These are phyloP conservation scores for Hevea brasiliensis DNA, from an alignment of 345 rosid species.

Conservation along the genomic window DNA sequence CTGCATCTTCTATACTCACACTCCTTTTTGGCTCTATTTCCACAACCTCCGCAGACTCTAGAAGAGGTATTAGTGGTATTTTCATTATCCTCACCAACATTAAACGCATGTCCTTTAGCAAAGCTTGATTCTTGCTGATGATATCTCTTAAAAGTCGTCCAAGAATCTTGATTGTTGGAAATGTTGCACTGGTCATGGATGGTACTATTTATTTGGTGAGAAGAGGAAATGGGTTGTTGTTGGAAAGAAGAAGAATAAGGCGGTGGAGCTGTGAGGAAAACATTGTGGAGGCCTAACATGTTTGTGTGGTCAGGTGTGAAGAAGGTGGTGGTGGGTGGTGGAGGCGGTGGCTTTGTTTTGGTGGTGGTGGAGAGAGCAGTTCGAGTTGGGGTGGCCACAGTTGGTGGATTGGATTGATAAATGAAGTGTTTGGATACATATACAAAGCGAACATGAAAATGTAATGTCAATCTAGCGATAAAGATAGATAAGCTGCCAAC, in stretches of 20 bases:
- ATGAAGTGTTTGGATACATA: too few relatives aligned
- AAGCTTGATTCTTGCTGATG: conserved; percentile 20
- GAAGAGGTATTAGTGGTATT: conserved; percentile 11
- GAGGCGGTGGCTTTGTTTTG: conserved; percentile 15
- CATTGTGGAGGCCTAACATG: conserved; percentile 73
- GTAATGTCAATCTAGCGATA: not conserved
- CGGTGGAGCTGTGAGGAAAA: conserved; percentile 51
- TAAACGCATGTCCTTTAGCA: conserved; percentile 23
- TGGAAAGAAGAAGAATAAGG: conserved; percentile 26
- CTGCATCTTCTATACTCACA: conserved; percentile 66
- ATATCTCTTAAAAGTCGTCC: conserved; percentile 3
- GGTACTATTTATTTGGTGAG: too few relatives aligned
- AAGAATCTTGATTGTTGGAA: conserved; percentile 14
- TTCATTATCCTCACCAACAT: conserved; percentile 18
- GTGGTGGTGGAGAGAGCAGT: conserved; percentile 7
- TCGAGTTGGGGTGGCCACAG: conserved; percentile 31
- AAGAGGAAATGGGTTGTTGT: conserved; percentile 4
- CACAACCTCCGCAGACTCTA: conserved; percentile 72
- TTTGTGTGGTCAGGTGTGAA: conserved; percentile 32
- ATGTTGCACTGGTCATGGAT: conserved; percentile 9
- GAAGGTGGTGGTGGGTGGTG: not conserved
- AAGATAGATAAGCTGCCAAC: not conserved
- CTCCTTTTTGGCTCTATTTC: conserved; percentile 81
- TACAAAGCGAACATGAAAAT: not conserved
- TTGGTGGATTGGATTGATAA: conserved; percentile 9